Base-by-base conservation (phyloP, 2,329 filamentous ascomycete species). In the Alternaria brassicae region DNA sequence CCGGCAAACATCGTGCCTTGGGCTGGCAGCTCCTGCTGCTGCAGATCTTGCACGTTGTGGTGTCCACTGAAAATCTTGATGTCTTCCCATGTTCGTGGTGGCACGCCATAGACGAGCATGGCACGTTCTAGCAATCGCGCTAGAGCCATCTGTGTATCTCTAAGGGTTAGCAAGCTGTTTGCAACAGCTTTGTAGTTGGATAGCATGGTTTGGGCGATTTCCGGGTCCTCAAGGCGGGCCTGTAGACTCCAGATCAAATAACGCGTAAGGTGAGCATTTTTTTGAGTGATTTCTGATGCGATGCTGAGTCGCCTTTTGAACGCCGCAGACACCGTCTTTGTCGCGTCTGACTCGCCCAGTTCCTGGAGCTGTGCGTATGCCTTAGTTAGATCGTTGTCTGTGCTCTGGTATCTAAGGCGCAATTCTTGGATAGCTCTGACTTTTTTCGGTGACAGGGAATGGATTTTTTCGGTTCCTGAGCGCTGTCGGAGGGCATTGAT, bases 101-200 rank as follows among this genome's bases (percentile, higher is more conserved):
- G 53, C n/a, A 72, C 64, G 7, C 68, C 60, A 34, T 71, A 70
- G 1, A 59, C 47, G 21, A 68, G 62, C 56, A 75, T 65, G 17
- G 67, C 62, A 28, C 66, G 63, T 25, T 70, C 69, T 9, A 76
- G 53, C 27, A 76, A 41, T 40, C 65, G 64, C 13, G 60, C 36
- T 12, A 77, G 51, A 30, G 72, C 71, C 52, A 72, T 61, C 44
- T 75, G 71, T 17, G 72, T 75, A 32, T 77, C 73, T 42, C 70
- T 60, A 10, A 77, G 47, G 5, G 70, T 67, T 4, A 73, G 59
- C 6, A 77, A 51, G 25, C 62, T 70, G 30, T 74, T 66, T 12
- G 66, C 58, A 6, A 74, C 55, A 25, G 69, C 65, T 41, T 68
- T 65, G 42, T 65, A 70, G 10, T 67, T 40, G 9, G 61, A 56